phyloP scores from a whole-genome alignment of 2,329 filamentous ascomycete species.

The Cladorrhinum sp. region DNA sequence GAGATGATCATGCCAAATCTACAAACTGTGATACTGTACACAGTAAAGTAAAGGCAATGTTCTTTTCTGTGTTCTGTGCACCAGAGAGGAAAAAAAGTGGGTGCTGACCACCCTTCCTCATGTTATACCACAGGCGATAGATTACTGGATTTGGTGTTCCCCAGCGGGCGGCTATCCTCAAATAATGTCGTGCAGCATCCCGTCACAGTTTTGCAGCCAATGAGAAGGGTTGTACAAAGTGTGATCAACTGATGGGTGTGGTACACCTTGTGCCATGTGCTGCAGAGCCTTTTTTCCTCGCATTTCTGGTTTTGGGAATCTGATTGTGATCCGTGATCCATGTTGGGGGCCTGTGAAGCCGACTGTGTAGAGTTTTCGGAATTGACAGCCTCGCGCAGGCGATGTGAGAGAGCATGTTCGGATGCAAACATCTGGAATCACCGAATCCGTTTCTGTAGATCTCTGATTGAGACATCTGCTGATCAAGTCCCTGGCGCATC shows the following conservation, averaged over 20 bases:
- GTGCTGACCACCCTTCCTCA: neutral
- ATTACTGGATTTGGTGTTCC: neutral
- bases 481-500: neutral
- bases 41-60: neutral
- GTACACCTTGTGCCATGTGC: neutral
- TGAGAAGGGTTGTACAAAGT: neutral
- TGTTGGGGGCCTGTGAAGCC: too few species aligned
- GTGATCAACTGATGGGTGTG: neutral
- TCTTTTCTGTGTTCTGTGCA: neutral
- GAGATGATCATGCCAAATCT: neutral
- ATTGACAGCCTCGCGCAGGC: too few species aligned
- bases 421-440: too few species aligned
- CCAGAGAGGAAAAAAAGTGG: too few species aligned
- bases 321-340: too few species aligned
- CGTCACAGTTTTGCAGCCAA: neutral
- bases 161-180: neutral
- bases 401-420: too few species aligned
- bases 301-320: too few species aligned
- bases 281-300: neutral
- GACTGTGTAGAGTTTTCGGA: too few species aligned
- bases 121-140: neutral
- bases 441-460: neutral
- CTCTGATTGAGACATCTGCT: neutral
- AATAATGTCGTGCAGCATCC: neutral
- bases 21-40: neutral